Evolutionary conservation across 2,329 filamentous ascomycete species (phyloP).

Genomic region (Gnomoniopsis sp.): DNA sequence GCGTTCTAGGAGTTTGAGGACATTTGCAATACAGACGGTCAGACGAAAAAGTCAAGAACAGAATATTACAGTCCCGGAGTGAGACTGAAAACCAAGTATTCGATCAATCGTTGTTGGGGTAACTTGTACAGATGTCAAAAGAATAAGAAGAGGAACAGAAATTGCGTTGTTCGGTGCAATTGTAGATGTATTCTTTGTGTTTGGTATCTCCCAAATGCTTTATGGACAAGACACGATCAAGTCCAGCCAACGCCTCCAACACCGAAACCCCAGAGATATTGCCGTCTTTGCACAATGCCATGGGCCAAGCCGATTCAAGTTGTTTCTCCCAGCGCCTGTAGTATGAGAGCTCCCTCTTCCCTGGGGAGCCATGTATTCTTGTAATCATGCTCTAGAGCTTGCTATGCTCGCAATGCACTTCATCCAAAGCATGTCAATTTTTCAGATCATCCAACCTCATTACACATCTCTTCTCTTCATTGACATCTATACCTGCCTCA

Average conservation of each 20-base stretch:
- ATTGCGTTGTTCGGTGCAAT: neutral
- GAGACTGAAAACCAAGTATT: neutral
- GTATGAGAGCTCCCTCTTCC: neutral
- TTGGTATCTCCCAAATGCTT: conserved; percentile 7
- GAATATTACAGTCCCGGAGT: neutral
- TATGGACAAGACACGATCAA: conserved; percentile 14
- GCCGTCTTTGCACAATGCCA: neutral
- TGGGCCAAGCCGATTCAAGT: neutral
- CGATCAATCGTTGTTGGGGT: too few relatives aligned
- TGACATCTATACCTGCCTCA: conserved; percentile 40
- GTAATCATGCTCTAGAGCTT: neutral
- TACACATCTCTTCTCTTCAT: neutral
- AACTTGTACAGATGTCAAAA: too few relatives aligned
- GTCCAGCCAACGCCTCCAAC: conserved; percentile 17
- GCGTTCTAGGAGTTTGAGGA: neutral
- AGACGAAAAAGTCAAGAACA: neutral
- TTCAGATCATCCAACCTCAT: conserved; percentile 1
- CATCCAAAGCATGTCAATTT: neutral
- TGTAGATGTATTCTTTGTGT: neutral
- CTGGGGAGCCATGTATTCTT: conserved; percentile 2
- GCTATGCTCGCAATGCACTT: neutral
- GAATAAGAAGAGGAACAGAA: too few relatives aligned
- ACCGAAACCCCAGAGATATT: conserved; percentile 5
- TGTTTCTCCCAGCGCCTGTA: conserved; percentile 12
- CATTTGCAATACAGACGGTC: neutral